phyloP scores from a whole-genome alignment of 129 eudicot species.

The Heracleum sosnowskyi region DNA sequence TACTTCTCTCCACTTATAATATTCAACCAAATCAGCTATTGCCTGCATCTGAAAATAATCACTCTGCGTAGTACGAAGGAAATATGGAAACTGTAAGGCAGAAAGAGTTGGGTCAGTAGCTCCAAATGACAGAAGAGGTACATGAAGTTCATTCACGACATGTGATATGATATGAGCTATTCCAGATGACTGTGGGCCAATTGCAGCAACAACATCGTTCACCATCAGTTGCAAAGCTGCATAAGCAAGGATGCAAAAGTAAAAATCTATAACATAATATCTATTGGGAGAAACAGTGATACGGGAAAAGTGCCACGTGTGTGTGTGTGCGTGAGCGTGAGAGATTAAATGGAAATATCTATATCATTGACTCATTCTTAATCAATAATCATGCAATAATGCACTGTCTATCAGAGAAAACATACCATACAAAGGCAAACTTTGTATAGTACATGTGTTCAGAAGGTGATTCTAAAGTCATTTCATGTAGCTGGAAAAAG shows the following conservation, averaged over 20 bases:
- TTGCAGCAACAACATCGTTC: constrained; percentile 72
- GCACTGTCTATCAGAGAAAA: not conserved
- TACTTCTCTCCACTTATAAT: constrained; percentile 74
- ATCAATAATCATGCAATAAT: not conserved
- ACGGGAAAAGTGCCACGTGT: not conserved
- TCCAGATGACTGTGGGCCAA: constrained; percentile 97
- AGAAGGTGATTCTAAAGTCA: not conserved
- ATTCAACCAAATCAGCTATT: constrained; percentile 53
- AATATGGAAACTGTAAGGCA: constrained; percentile 74
- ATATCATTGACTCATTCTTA: not conserved
- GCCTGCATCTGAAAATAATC: constrained; percentile 89
- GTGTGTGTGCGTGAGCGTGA: not conserved
- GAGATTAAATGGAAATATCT: not conserved
- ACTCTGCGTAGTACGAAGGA: constrained; percentile 66
- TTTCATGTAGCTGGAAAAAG: not conserved
- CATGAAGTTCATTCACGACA: constrained; percentile 64
- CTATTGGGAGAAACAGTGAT: not conserved
- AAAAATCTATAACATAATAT: not conserved
- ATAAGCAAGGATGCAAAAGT: constrained; percentile 19
- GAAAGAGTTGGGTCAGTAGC: constrained; percentile 96
- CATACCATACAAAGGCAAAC: not conserved
- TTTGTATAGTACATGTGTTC: not conserved
- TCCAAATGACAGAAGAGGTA: constrained; percentile 77
- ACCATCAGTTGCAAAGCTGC: constrained; percentile 88
- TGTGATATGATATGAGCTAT: constrained; percentile 79